Base-by-base conservation (phyloP, 2,329 filamentous ascomycete species). In the Niveomyces coronatus region DNA sequence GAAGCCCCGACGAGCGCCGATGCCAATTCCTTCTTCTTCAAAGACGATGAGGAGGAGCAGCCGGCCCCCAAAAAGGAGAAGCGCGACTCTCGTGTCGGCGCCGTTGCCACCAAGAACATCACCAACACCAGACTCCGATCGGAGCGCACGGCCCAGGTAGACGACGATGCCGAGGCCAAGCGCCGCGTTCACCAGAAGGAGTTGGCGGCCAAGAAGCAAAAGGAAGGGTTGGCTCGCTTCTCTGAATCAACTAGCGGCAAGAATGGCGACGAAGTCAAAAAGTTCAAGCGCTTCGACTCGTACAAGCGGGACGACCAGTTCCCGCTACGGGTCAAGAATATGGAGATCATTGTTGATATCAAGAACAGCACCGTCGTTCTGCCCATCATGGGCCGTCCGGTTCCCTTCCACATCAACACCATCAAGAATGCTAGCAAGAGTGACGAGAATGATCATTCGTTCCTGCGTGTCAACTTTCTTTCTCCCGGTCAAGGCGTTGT, bases 351-450 rank as follows among this genome's bases (percentile, higher is more conserved):
- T 16, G 86, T 96, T 11, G 91, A 98, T 55, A 72, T 76, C 49
- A 96, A 94, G 67, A 91, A 86, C 52, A 76, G 76, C 40, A 95
- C 89, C 0, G 77, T 98, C 41, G 82, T 98, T 37, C 74, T 98
- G 30, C 91, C 93, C 3, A 89, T 98, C 51, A 94, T 98, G 86
- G 91, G 91, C 30, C 79, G 93, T 7, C 89, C 91, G 0, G 91
- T 98, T 18, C 91, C 91, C 0, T 98, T 96, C 67, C 93, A 98
- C 60, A 96, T 98, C 55, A 75, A 77, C 56, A 96, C 93, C 3
- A 94, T 98, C 71, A 98, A 98, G 64, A 98, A 96, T 56, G 91
- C 89, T 16, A 96, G 89, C 65, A 94, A 94, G 62, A 96, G 86
- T 48, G 88, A 94, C 46, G 91, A 98, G 59, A 85, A 85, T 34